A percentile compares a stretch with the other conserved stretches of the same genome.
phyloP scores from a whole-genome alignment of 2,329 filamentous ascomycete species.

The Orbilia javanica region DNA sequence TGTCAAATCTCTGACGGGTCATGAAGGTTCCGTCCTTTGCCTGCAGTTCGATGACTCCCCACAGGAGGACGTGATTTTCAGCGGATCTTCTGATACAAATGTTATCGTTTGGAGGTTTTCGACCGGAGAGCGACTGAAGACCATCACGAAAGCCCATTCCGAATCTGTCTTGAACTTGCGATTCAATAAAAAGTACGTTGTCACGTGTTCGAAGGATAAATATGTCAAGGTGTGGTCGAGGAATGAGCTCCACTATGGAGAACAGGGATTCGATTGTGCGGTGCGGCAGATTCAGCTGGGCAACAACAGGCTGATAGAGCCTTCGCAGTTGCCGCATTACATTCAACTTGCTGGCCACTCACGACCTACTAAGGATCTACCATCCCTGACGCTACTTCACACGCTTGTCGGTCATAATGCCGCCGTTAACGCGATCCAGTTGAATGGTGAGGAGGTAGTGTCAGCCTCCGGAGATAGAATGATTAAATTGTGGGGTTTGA shows the following conservation, averaged over 20 bases:
- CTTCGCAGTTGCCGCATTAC: constrained; percentile 62
- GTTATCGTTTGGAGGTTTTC: constrained; percentile 95
- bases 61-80: constrained; percentile 91
- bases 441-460: constrained; percentile 85
- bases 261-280: constrained; percentile 63
- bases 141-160: constrained; percentile 79
- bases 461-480: constrained; percentile 94
- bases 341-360: constrained; percentile 67
- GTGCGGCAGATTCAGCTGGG: constrained; percentile 59
- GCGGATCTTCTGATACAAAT: constrained; percentile 90
- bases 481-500: constrained; percentile 95
- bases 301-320: constrained; percentile 53
- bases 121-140: constrained; percentile 84
- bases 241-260: constrained; percentile 73
- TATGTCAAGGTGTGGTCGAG: constrained; percentile 97
- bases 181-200: constrained; percentile 89
- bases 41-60: constrained; percentile 92
- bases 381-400: constrained; percentile 81
- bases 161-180: constrained; percentile 94
- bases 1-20: constrained; percentile 79
- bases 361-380: constrained; percentile 66
- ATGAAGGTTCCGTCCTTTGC: constrained; percentile 89
- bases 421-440: constrained; percentile 95
- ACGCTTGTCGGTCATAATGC: constrained; percentile 85
- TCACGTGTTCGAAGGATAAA: constrained; percentile 98